Percentiles rank a stretch among this genome's conserved stretches.
These are phyloP conservation scores for Fagopyrum esculentum DNA, from an alignment of 148 eudicot species.

Conservation along the genomic window DNA sequence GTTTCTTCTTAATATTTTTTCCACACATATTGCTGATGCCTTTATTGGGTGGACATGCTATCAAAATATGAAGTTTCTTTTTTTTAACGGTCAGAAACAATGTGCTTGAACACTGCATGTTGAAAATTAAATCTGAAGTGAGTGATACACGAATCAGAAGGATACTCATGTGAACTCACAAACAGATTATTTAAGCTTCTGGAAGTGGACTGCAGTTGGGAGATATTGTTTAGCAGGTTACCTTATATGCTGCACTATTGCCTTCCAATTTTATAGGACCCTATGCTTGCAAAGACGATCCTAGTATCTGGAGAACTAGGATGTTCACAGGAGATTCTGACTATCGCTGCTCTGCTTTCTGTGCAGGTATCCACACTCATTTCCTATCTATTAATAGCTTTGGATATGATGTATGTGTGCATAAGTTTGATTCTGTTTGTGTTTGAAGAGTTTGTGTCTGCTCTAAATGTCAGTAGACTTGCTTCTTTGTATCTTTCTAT, in stretches of 20 bases:
- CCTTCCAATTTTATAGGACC: slow-evolving; percentile 46
- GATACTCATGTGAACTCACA: slow-evolving; percentile 6
- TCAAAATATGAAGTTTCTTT: background rate
- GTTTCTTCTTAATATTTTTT: background rate
- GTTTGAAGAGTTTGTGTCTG: background rate
- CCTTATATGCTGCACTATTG: background rate
- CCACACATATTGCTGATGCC: background rate
- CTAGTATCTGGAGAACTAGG: slow-evolving; percentile 72
- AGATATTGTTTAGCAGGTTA: background rate
- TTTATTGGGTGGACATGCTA: background rate
- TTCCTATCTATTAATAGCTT: background rate
- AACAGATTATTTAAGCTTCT: background rate
- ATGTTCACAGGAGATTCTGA: slow-evolving; percentile 90
- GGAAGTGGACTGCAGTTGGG: background rate
- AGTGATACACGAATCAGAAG: background rate
- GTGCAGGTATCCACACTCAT: slow-evolving; percentile 48
- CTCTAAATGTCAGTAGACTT: background rate
- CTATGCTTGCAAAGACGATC: slow-evolving; percentile 89
- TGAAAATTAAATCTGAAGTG: background rate
- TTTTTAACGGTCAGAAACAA: background rate
- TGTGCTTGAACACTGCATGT: background rate
- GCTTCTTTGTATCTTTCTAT: background rate
- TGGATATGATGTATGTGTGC: background rate
- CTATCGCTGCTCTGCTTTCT: slow-evolving; percentile 84
- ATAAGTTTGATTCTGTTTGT: background rate